These are phyloP conservation scores for Claviceps africana DNA, from an alignment of 2,329 filamentous ascomycete genomes.

Conservation along the genomic window DNA sequence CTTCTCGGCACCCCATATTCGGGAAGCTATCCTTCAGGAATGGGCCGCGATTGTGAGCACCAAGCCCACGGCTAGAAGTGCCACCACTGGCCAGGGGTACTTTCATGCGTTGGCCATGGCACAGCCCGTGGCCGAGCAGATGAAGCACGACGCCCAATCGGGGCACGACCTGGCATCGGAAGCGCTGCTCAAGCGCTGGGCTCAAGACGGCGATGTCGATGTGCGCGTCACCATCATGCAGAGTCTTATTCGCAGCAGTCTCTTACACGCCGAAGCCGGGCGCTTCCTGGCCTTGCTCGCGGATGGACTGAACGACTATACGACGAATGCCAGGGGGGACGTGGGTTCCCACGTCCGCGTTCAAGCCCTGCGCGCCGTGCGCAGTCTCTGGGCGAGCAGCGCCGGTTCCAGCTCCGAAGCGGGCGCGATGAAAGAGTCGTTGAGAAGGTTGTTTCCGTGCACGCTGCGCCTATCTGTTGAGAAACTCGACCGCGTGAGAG, in stretches of 20 bases:
- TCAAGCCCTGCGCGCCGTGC: constrained; percentile 65
- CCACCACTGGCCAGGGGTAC: constrained; percentile 32
- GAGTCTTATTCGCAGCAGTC: constrained; percentile 33
- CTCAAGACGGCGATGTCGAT: constrained; percentile 33
- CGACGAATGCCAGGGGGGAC: constrained; percentile 76
- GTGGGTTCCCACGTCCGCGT: constrained; percentile 76
- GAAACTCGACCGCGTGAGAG: constrained; percentile 77
- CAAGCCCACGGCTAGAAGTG: constrained; percentile 19
- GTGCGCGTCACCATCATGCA: constrained; percentile 41
- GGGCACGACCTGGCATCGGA: constrained; percentile 23
- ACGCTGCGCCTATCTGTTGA: constrained; percentile 63
- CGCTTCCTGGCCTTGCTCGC: constrained; percentile 32
- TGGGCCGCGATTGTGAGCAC: constrained; percentile 32
- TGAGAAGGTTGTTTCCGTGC: constrained; percentile 30
- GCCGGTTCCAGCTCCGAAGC: constrained; percentile 8
- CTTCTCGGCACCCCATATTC: constrained; percentile 23
- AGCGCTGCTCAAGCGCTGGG: constrained; percentile 40
- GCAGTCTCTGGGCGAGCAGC: constrained; percentile 40
- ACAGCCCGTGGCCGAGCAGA: constrained; percentile 24
- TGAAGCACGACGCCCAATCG: not conserved
- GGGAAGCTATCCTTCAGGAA: constrained; percentile 24
- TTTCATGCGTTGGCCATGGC: constrained; percentile 39
- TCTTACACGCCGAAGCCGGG: constrained; percentile 26
- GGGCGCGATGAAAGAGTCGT: constrained; percentile 15
- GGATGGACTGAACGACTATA: constrained; percentile 72